phyloP scores from a whole-genome alignment of 176 grass and related monocot genomes.

The Zea luxurians region DNA sequence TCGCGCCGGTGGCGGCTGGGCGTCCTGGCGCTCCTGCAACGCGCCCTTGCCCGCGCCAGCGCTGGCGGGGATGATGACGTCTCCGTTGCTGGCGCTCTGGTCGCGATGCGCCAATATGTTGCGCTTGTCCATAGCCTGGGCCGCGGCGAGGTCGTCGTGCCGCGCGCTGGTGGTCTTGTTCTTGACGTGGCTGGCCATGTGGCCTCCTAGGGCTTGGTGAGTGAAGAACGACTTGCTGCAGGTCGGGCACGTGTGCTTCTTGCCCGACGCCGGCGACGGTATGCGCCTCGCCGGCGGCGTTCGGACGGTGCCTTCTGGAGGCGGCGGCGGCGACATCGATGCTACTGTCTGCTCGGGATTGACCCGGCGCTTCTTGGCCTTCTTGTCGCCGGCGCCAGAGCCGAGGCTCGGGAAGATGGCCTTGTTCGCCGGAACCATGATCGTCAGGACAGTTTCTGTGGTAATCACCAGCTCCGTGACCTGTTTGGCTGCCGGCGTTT shows the following conservation, averaged over 20 bases:
- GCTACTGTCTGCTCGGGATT: neutral
- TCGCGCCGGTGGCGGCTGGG: neutral
- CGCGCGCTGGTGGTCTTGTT: neutral
- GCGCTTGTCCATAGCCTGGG: neutral
- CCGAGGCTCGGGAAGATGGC: neutral
- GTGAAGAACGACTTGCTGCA: constrained; percentile 43
- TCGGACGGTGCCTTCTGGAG: neutral
- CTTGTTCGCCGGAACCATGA: neutral
- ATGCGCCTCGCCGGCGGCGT: constrained; percentile 17
- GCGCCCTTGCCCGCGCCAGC: too few species aligned
- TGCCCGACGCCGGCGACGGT: constrained; percentile 38
- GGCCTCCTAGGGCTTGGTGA: constrained; percentile 55
- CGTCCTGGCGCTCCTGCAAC: neutral
- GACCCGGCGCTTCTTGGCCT: constrained; percentile 13
- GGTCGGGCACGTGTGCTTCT: constrained; percentile 21
- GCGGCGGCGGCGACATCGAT: neutral
- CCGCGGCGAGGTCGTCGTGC: neutral
- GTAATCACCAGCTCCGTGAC: constrained; percentile 3
- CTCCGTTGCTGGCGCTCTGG: neutral
- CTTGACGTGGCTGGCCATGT: constrained; percentile 37
- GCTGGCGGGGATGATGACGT: neutral
- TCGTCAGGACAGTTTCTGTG: neutral
- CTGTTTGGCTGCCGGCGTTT: neutral
- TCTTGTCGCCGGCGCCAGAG: neutral
- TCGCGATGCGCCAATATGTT: constrained; percentile 11